Evolutionary conservation across 106 monocot genomes (phyloP).

Genomic region (Phalaenopsis equestris): DNA sequence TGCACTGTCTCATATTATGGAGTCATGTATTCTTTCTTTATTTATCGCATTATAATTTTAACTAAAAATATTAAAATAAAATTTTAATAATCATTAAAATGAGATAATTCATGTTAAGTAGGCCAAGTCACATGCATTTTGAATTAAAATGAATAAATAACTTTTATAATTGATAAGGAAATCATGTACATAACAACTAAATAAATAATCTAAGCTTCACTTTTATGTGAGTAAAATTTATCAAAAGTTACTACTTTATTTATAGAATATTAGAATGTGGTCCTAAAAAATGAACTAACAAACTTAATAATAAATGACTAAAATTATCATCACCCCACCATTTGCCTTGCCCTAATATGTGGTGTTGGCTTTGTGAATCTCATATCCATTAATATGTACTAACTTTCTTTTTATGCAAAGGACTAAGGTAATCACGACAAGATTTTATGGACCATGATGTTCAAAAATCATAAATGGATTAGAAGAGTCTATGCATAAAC

Average conservation of each 20-base stretch:
- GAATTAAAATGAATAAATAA: background rate
- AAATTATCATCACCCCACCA: background rate
- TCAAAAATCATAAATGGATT: background rate
- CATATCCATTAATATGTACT: background rate
- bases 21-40: too few relatives aligned
- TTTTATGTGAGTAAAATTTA: background rate
- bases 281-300: background rate
- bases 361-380: background rate
- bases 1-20: too few relatives aligned
- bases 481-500: background rate
- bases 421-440: background rate
- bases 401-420: background rate
- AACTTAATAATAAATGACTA: background rate
- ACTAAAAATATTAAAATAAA: too few relatives aligned
- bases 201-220: background rate
- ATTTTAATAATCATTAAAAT: background rate
- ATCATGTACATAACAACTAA: background rate
- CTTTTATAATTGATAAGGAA: too few relatives aligned
- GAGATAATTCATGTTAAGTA: background rate
- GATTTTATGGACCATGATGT: background rate
- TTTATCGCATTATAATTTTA: too few relatives aligned
- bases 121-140: background rate
- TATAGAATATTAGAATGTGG: background rate
- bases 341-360: background rate
- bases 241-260: background rate